A percentile compares a stretch with the other conserved stretches of the same genome.
Conservation (phyloP, 225 moss, liverwort and hornwort species). For the Pseudoscleropodium purum region DNA sequence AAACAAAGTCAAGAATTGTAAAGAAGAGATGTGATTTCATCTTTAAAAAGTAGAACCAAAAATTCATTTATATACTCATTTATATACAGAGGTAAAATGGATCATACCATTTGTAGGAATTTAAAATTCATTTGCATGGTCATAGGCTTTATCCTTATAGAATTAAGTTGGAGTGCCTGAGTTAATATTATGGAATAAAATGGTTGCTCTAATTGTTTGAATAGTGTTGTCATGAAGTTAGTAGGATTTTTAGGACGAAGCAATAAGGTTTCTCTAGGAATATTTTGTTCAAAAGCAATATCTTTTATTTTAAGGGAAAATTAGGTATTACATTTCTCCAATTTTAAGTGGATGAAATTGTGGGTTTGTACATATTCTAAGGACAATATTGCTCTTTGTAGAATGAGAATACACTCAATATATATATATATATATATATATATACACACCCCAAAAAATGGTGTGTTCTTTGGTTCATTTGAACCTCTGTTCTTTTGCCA, state of each 20-base stretch:
- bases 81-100: background rate
- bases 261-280: background rate
- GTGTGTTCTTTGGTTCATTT: fast-evolving
- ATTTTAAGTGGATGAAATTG: background rate
- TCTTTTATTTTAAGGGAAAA: background rate
- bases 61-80: too few species aligned
- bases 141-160: background rate
- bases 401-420: background rate
- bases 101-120: background rate
- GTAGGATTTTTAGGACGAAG: background rate
- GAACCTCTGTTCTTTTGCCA: background rate
- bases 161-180: background rate
- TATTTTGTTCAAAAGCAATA: background rate
- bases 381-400: fast-evolving
- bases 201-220: fast-evolving
- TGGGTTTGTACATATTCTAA: background rate
- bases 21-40: background rate
- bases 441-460: too few species aligned
- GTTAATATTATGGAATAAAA: background rate
- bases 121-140: background rate
- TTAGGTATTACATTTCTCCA: fast-evolving
- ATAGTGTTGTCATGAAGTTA: background rate
- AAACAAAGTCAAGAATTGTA: background rate
- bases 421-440: too few species aligned
- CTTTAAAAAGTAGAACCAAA: too few species aligned